Evolutionary conservation across 2,329 filamentous ascomycete genomes (phyloP), one percentile per base, ranked within the genome.

Genomic region (Fusarium succisae): DNA sequence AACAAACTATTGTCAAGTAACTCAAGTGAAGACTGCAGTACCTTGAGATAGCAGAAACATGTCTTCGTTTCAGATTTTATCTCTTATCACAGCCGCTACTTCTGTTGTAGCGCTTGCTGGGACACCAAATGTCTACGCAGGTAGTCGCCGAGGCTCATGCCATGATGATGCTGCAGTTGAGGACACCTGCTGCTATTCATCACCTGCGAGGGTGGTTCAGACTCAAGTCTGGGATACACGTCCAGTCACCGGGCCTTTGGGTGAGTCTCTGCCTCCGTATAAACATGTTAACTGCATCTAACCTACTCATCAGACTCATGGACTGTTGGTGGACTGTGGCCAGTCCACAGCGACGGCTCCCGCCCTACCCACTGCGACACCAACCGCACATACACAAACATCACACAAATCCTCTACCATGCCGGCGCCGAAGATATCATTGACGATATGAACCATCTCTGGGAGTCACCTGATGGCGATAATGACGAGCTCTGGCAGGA

Each of bases 361-460:
- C 41, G 66, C 18, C 66, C 61, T 6, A 50, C 22, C 28, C 37
- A 38, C 32, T 70, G 68, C 39, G 68, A 70, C 3, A 55, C 60
- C 43, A 70, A 70, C 48, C 68, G 68, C 35, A 70, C 67, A 38
- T 70, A 70, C 54, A 70, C 66, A 43, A 70, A 70, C 9, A 70
- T 70, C 18, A 70, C 68, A 22, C 68, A 70, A 5, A 56, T 70
- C 11, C 24, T 70, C 18, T 38, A 70, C n/a, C 66, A 70, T 12
- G 60, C 48, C 0, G 68, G 68, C 1, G 68, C 66, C 9, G 68
- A 70, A n/a, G 24, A 37, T 6, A 56, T 28, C 7, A 11, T 70
- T 4, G 38, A 66, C 5, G 48, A 70, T 6, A 70, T 70, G 68
- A 61, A 43, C 6, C 45, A 24, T 1, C 14, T 66, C 32, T 70